phyloP scores from a whole-genome alignment of 2,329 filamentous ascomycete species.

The Alternaria rosae region DNA sequence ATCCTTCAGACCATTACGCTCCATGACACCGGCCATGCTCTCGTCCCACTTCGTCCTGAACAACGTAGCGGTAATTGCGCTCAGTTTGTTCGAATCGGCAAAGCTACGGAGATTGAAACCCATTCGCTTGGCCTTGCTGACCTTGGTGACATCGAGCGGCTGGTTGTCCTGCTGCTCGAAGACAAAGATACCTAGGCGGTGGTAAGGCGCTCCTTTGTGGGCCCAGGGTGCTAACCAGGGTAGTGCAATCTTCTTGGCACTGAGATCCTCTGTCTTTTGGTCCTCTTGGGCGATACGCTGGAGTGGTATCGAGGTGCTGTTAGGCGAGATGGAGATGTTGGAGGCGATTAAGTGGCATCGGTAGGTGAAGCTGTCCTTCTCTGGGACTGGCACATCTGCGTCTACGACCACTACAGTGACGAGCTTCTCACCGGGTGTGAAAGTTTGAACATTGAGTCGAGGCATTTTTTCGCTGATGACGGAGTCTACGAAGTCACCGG shows the following conservation, averaged over 20 bases:
- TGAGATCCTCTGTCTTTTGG: conserved; percentile 56
- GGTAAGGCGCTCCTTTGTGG: conserved; percentile 90
- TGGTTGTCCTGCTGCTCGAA: conserved; percentile 75
- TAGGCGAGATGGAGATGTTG: conserved; percentile 71
- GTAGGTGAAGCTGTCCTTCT: conserved; percentile 76
- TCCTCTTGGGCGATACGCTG: conserved; percentile 43
- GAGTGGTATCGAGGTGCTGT: conserved; percentile 46
- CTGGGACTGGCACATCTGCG: conserved; percentile 83
- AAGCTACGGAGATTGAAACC: conserved; percentile 79
- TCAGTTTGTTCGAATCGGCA: conserved; percentile 71
- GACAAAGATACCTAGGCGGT: conserved; percentile 83
- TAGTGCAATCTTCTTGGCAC: conserved; percentile 67
- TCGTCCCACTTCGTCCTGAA: conserved; percentile 94
- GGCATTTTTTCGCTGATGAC: conserved; percentile 75
- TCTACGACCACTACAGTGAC: conserved; percentile 88
- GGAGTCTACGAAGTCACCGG: conserved; percentile 81
- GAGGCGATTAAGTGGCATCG: conserved; percentile 88
- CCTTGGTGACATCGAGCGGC: conserved; percentile 59
- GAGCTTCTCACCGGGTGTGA: conserved; percentile 80
- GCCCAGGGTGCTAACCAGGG: conserved; percentile 88
- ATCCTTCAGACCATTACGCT: conserved; percentile 74
- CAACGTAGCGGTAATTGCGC: conserved; percentile 80
- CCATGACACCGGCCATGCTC: conserved; percentile 85
- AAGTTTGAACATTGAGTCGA: conserved; percentile 82
- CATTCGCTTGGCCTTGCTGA: conserved; percentile 76